Evolutionary conservation across 73 alveolate species (phyloP).

Genomic region (Paramecium sonneborni): DNA sequence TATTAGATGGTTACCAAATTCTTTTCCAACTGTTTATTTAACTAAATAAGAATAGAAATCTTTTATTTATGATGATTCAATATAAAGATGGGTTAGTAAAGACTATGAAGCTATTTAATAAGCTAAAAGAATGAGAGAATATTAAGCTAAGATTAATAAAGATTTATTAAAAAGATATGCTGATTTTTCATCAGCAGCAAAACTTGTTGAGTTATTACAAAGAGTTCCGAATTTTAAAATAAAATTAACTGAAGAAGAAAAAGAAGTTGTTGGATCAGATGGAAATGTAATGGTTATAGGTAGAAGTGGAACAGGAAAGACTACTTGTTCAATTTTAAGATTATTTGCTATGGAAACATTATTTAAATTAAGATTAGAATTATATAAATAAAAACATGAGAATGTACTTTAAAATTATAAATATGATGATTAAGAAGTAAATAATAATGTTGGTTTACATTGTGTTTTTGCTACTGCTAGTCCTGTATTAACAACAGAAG

Average conservation of each 20-base stretch:
- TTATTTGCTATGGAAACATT: slow-evolving; percentile 80
- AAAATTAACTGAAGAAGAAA: slow-evolving; percentile 72
- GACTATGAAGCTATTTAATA: background rate
- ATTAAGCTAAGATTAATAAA: slow-evolving; percentile 57
- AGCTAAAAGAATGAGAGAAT: slow-evolving; percentile 28
- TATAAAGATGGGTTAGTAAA: slow-evolving; percentile 35
- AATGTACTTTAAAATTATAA: slow-evolving; percentile 46
- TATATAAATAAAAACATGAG: slow-evolving; percentile 40
- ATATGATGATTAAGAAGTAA: slow-evolving; percentile 56
- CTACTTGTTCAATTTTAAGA: slow-evolving; percentile 82
- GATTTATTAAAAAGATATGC: slow-evolving; percentile 55
- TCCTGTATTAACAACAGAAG: slow-evolving; percentile 91
- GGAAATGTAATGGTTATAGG: slow-evolving; percentile 84
- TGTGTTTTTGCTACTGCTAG: slow-evolving; percentile 84
- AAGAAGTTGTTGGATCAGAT: slow-evolving; percentile 71
- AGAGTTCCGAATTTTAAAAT: slow-evolving; percentile 69
- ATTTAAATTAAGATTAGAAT: slow-evolving; percentile 54
- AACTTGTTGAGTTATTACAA: slow-evolving; percentile 53
- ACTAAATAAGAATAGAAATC: slow-evolving; percentile 11
- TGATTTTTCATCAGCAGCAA: slow-evolving; percentile 67
- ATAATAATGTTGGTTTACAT: slow-evolving; percentile 68
- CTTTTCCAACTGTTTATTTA: background rate
- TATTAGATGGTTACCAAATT: background rate
- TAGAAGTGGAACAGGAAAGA: slow-evolving; percentile 94
- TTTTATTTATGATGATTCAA: background rate